phyloP scores from a whole-genome alignment of 1,284 basidiomycete species.

The Apiotrichum siamense region DNA sequence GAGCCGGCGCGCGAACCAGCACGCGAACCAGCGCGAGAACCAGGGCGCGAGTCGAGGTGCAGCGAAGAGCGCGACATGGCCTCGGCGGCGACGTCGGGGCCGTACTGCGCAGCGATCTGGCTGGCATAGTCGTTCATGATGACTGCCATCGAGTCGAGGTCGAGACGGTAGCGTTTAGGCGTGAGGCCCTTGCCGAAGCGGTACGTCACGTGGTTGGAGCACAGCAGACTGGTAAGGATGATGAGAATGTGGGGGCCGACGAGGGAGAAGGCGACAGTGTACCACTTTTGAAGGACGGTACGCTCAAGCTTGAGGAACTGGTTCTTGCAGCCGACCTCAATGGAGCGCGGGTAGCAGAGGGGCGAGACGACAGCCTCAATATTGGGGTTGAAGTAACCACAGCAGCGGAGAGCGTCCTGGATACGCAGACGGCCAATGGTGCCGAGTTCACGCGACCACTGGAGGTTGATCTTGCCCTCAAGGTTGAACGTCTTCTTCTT shows the following conservation, averaged over 20 bases:
- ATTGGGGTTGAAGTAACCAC: conserved; percentile 61
- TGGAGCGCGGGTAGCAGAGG: conserved; percentile 60
- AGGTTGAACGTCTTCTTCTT: conserved; percentile 61
- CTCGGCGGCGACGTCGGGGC: conserved; percentile 39
- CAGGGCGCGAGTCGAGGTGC: conserved; percentile 20
- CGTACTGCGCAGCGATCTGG: conserved; percentile 47
- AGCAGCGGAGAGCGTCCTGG: conserved; percentile 61
- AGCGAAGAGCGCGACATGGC: conserved; percentile 39
- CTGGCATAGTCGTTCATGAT: conserved; percentile 65
- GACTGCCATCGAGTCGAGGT: conserved; percentile 60
- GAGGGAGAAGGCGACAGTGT: conserved; percentile 59
- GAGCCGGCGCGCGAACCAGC: conserved; percentile 11
- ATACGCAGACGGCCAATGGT: conserved; percentile 55
- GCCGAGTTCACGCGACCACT: conserved; percentile 60
- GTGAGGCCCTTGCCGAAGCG: conserved; percentile 71
- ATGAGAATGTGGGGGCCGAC: conserved; percentile 61
- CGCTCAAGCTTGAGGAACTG: conserved; percentile 59
- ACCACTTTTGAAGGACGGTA: conserved; percentile 54
- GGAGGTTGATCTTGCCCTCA: conserved; percentile 63
- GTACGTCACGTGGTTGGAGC: conserved; percentile 67
- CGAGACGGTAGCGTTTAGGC: conserved; percentile 63
- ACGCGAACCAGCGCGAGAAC: conserved; percentile 11
- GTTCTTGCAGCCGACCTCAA: conserved; percentile 63
- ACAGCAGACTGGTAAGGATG: conserved; percentile 59
- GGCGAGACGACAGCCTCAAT: conserved; percentile 61